Percentiles rank a stretch among this genome's conserved stretches.
These are phyloP conservation scores for Cryptococcus maquisensis DNA, from an alignment of 1,284 basidiomycete species.

Conservation along the genomic window DNA sequence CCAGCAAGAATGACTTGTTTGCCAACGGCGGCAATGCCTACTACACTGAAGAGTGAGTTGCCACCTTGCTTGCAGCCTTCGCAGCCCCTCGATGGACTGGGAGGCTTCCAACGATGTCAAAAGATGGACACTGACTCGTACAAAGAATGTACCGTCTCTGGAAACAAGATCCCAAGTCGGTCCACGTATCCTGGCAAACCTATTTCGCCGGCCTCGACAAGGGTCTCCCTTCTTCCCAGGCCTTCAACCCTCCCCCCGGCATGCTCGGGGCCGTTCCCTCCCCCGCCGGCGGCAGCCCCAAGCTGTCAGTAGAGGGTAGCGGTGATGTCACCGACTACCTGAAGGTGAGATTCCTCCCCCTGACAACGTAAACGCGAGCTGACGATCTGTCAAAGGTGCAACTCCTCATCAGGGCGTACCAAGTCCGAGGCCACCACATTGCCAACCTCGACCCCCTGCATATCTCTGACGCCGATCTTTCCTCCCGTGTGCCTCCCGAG, in stretches of 20 bases:
- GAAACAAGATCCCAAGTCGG: conserved; percentile 84
- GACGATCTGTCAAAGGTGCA: conserved; percentile 64
- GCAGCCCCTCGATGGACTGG: too few relatives aligned
- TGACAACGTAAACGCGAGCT: not conserved
- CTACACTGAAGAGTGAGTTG: conserved; percentile 76
- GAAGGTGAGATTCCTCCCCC: conserved; percentile 59
- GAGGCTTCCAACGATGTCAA: not conserved
- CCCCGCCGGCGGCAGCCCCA: conserved; percentile 75
- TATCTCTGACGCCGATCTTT: conserved; percentile 83
- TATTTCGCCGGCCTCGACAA: conserved; percentile 94
- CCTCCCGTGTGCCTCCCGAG: conserved; percentile 71
- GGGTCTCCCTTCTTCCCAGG: conserved; percentile 74
- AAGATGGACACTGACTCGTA: conserved; percentile 7
- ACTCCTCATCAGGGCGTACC: conserved; percentile 94
- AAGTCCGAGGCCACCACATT: conserved; percentile 96
- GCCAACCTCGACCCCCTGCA: conserved; percentile 94
- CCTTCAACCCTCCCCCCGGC: conserved; percentile 78
- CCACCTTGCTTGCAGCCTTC: too few relatives aligned
- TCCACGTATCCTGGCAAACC: conserved; percentile 90
- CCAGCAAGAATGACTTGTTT: conserved; percentile 56
- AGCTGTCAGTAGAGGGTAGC: conserved; percentile 60
- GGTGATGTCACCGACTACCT: conserved; percentile 88
- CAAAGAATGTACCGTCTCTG: conserved; percentile 79
- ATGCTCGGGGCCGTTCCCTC: conserved; percentile 55
- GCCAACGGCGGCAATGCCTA: conserved; percentile 89